phyloP scores from a whole-genome alignment of 768 basidiomycete genomes.

The Amanita rubescens region DNA sequence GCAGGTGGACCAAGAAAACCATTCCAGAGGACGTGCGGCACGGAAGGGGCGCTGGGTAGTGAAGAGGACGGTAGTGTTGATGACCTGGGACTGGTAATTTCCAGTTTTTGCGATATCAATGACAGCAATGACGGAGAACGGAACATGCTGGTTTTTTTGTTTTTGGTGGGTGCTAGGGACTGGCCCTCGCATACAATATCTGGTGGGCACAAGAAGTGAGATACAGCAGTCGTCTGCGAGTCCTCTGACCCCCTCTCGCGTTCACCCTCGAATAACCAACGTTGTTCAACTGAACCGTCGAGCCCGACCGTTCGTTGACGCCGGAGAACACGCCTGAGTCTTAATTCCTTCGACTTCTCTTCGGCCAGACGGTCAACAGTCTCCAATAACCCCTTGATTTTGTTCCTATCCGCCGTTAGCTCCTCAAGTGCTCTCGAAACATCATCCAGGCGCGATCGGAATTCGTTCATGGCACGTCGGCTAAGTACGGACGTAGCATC shows the following conservation, averaged over 20 bases:
- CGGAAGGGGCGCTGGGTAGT: not conserved
- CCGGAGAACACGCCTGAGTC: constrained; percentile 22
- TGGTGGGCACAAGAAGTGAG: constrained; percentile 3
- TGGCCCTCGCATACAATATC: constrained; percentile 4
- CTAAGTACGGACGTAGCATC: not conserved
- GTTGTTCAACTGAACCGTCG: not conserved
- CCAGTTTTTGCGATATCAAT: constrained; percentile 1
- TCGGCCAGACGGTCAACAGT: constrained; percentile 36
- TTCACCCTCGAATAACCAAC: constrained; percentile 15
- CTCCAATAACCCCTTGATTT: constrained; percentile 37
- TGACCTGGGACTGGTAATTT: not conserved
- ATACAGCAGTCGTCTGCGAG: constrained; percentile 51
- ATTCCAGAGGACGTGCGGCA: not conserved
- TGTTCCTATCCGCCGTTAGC: constrained; percentile 21
- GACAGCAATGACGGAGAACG: constrained; percentile 5
- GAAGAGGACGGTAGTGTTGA: not conserved
- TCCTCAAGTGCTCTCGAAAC: constrained; percentile 5
- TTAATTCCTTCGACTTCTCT: constrained; percentile 31
- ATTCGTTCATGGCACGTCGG: not conserved
- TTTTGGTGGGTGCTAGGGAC: constrained; percentile 10
- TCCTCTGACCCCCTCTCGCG: constrained; percentile 58
- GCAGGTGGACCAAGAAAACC: not conserved
- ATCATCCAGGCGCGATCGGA: not conserved
- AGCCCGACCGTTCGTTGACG: constrained; percentile 5
- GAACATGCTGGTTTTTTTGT: constrained; percentile 2